phyloP scores from a whole-genome alignment of 2,329 filamentous ascomycete genomes.

The Coniella lustricola region DNA sequence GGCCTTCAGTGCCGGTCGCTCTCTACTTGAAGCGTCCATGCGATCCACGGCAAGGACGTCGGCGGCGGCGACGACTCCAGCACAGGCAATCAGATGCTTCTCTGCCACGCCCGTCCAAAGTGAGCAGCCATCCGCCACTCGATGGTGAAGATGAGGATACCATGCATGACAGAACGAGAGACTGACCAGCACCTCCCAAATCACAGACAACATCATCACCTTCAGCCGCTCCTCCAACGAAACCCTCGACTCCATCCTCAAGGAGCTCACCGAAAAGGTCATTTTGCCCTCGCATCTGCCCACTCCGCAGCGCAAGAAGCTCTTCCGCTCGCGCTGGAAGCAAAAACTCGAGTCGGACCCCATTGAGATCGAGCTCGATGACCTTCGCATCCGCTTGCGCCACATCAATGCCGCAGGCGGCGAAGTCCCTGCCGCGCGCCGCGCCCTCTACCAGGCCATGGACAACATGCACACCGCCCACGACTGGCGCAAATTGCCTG shows the following conservation, averaged over 20 bases:
- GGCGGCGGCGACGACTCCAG: background rate
- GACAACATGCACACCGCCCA: slow-evolving; percentile 37
- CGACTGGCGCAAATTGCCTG: slow-evolving; percentile 47
- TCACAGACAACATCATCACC: slow-evolving; percentile 28
- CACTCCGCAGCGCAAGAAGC: slow-evolving; percentile 42
- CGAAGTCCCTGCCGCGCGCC: slow-evolving; percentile 35
- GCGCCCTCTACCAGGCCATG: slow-evolving; percentile 32
- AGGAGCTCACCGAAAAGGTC: slow-evolving; percentile 48
- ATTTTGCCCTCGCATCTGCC: slow-evolving; percentile 57
- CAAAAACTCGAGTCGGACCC: slow-evolving; percentile 46
- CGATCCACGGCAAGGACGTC: background rate
- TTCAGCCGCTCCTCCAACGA: slow-evolving; percentile 46
- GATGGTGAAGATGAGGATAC: too few relatives aligned
- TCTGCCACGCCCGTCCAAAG: slow-evolving; percentile 20
- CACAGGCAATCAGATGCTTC: slow-evolving; percentile 20
- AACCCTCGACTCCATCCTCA: slow-evolving; percentile 47
- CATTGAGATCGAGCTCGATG: slow-evolving; percentile 52
- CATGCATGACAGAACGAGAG: too few relatives aligned
- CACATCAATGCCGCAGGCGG: slow-evolving; percentile 32
- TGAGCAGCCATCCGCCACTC: background rate
- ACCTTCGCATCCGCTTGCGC: slow-evolving; percentile 45
- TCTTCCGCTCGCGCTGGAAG: slow-evolving; percentile 41
- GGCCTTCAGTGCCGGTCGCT: slow-evolving; percentile 20
- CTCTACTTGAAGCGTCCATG: slow-evolving; percentile 16
- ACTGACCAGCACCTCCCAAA: slow-evolving; percentile 3